Evolutionary conservation across 768 basidiomycete species (phyloP), one percentile per base, ranked within the genome.

Genomic region (Boletellus ananas): DNA sequence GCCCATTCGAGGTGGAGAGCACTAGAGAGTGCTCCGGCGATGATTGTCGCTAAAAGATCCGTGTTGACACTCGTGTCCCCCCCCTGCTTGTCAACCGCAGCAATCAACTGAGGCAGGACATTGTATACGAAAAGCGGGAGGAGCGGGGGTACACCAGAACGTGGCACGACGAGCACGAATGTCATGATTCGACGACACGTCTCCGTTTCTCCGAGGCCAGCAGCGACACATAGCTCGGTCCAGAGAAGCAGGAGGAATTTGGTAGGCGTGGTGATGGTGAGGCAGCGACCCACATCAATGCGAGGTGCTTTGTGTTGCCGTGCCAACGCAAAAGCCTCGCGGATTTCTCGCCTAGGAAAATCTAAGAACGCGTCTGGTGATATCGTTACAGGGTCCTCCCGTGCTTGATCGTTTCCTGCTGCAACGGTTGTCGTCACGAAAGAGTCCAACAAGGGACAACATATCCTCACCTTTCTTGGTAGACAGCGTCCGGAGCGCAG

Each of bases 1-100:
- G 84, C 84, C 72, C 84, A 78, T 62, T 91, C 89, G 10, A 87
- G 63, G 55, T 90, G 85, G 43, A 87, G 70, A 0, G 85, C 81
- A 1, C 79, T 77, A 2, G 83, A 83, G 34, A 91, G 73, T 1
- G 79, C 73, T 2, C 85, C 85, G 8, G 84, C 79, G 17, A 89
- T 70, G 45, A 87, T 71, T 4, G 76, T 73, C n/a, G 80, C 79
- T 20, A 90, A 63, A 25, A 89, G 72, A 61, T 92, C 87, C 4
- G 79, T 74, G 45, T 70, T 74, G 46, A 83, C 65, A 9, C 74
- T 72, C 52, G 82, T 78, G 49, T 87, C 83, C 3, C 70, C 56
- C n/a, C 72, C 67, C 47, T 70, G 72, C 5, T 69, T 70, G 60
- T 90, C 87, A 43, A 85, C 77, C 2, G 50, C 39, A 1, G 57